phyloP scores from a whole-genome alignment of 2,329 filamentous ascomycete species.

The Fusarium oligoseptatum region DNA sequence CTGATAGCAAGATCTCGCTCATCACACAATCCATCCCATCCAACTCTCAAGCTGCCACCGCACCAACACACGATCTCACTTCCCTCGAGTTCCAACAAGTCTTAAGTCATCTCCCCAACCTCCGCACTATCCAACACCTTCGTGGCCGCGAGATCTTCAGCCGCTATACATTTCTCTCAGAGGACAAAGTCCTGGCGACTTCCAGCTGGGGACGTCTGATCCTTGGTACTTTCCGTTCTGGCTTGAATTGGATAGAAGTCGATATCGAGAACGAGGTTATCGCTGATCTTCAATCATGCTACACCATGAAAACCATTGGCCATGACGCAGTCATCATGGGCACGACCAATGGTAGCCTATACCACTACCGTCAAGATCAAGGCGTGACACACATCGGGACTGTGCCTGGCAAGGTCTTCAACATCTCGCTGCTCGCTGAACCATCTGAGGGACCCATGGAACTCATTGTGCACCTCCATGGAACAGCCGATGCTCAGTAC shows the following conservation, averaged over 20 bases:
- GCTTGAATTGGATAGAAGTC: conserved; percentile 60
- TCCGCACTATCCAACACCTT: conserved; percentile 25
- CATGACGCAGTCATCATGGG: conserved; percentile 61
- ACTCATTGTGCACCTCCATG: conserved; percentile 62
- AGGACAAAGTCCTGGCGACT: conserved; percentile 65
- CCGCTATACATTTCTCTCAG: conserved; percentile 73
- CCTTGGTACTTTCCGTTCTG: conserved; percentile 54
- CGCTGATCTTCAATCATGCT: conserved; percentile 60
- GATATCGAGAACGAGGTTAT: conserved; percentile 50
- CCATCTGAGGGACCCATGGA: conserved; percentile 39
- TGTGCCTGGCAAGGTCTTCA: conserved; percentile 63
- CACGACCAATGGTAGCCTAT: conserved; percentile 62
- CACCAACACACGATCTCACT: conserved; percentile 16
- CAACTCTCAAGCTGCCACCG: not conserved
- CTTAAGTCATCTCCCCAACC: conserved; percentile 31
- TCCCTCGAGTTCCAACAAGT: conserved; percentile 53
- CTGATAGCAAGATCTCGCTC: conserved; percentile 78
- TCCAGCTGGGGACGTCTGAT: conserved; percentile 73
- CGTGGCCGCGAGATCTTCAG: conserved; percentile 64
- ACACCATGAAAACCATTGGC: conserved; percentile 59
- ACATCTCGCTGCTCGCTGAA: conserved; percentile 59
- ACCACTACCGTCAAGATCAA: conserved; percentile 54
- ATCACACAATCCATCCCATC: conserved; percentile 45
- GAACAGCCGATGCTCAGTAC: conserved; percentile 58
- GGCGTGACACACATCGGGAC: conserved; percentile 53